Percentiles rank a stretch among this genome's conserved stretches.
phyloP scores from a whole-genome alignment of 352 stramenopile genomes.

The Pythium angustatum region DNA sequence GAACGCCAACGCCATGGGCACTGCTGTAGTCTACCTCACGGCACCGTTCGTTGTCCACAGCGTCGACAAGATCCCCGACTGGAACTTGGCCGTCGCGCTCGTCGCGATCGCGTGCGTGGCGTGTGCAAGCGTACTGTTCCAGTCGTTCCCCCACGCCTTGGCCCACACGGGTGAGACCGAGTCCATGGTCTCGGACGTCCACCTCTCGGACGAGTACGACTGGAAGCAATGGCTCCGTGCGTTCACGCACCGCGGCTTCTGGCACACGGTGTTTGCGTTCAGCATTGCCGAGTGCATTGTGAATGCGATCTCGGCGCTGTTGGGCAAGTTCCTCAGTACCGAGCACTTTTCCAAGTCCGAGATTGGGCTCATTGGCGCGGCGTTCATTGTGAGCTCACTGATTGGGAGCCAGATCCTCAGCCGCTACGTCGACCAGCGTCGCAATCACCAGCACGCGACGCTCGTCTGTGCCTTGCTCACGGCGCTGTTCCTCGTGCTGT shows the following conservation, averaged over 20 bases:
- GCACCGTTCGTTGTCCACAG: constrained; percentile 47
- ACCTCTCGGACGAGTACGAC: constrained; percentile 65
- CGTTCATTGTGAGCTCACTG: constrained; percentile 71
- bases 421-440: constrained; percentile 59
- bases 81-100: constrained; percentile 46
- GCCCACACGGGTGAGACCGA: constrained; percentile 25
- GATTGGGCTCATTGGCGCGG: constrained; percentile 63
- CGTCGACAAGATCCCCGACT: constrained; percentile 32
- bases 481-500: constrained; percentile 38
- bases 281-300: constrained; percentile 62
- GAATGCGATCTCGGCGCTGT: constrained; percentile 66
- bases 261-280: constrained; percentile 57
- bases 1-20: constrained; percentile 72
- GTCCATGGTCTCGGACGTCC: constrained; percentile 50
- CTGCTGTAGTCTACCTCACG: constrained; percentile 52
- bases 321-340: constrained; percentile 62
- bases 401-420: constrained; percentile 71
- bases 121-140: constrained; percentile 34
- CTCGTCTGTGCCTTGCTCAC: constrained; percentile 63
- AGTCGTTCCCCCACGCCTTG: constrained; percentile 40
- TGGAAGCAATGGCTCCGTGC: constrained; percentile 64
- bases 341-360: constrained; percentile 60
- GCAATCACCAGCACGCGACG: constrained; percentile 60
- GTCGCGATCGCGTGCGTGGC: constrained; percentile 21
- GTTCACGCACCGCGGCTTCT: constrained; percentile 61